phyloP scores from a whole-genome alignment of 2,329 filamentous ascomycete genomes.

The Domatiomyces globalis region DNA sequence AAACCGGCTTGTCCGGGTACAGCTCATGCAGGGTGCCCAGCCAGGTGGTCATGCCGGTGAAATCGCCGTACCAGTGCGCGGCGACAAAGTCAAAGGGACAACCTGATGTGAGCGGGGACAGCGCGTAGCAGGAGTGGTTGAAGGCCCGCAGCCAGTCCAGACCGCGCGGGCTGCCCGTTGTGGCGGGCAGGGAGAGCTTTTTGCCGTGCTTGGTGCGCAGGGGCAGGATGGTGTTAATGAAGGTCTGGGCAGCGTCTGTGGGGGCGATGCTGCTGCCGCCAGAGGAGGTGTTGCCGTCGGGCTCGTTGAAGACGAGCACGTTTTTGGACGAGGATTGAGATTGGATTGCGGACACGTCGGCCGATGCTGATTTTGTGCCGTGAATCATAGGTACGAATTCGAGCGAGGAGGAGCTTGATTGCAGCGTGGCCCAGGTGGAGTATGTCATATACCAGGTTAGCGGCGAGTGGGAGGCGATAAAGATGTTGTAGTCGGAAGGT shows the following conservation, averaged over 20 bases:
- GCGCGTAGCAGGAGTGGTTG: slow-evolving; percentile 20
- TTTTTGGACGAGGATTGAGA: slow-evolving; percentile 41
- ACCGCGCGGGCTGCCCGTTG: slow-evolving; percentile 47
- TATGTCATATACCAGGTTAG: slow-evolving; percentile 86
- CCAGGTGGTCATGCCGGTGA: slow-evolving; percentile 24
- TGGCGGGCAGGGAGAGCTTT: slow-evolving; percentile 53
- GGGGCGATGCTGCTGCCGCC: slow-evolving; percentile 53
- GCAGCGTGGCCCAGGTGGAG: slow-evolving; percentile 37
- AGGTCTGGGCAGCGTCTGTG: slow-evolving; percentile 48
- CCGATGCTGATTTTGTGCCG: slow-evolving; percentile 31
- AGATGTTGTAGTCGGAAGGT: slow-evolving; percentile 51
- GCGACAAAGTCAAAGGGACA: slow-evolving; percentile 39
- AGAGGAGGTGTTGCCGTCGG: slow-evolving; percentile 42
- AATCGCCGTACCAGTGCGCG: slow-evolving; percentile 36
- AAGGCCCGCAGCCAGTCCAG: slow-evolving; percentile 56
- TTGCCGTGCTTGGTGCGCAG: slow-evolving; percentile 41
- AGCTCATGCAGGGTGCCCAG: slow-evolving; percentile 21
- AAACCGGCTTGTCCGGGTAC: slow-evolving; percentile 46
- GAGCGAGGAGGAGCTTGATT: slow-evolving; percentile 35
- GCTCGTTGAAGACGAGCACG: slow-evolving; percentile 68
- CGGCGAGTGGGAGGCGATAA: slow-evolving; percentile 42
- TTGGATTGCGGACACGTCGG: slow-evolving; percentile 20
- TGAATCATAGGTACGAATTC: slow-evolving; percentile 74
- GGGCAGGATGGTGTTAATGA: slow-evolving; percentile 53
- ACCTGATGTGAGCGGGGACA: slow-evolving; percentile 37